Evolutionary conservation across 257 asterid genomes (phyloP), one percentile per base, ranked within the genome.

Genomic region (Asclepias syriaca): DNA sequence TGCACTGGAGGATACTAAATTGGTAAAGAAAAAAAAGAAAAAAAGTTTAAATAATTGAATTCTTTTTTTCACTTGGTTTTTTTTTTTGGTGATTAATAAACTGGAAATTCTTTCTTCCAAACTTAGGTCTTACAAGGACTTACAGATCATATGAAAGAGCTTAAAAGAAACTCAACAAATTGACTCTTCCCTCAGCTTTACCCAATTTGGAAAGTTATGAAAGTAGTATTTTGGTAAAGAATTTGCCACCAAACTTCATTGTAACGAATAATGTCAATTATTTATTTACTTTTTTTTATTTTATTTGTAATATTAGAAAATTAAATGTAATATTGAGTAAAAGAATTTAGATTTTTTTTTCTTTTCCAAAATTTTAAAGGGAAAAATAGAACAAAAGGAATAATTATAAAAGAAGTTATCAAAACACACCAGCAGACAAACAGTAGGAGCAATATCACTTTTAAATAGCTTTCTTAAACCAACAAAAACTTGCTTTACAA

Each of bases 51-150:
- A 43, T 58, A 64, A 18, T 22, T 24, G 14, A 12, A 40, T 46
- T 56, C 65, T 13, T 39, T 9, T 0, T 54, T 15, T 43, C 5
- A 40, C 37, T 43, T 69, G 13, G 12, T 37, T 14, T 43, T 12
- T 48, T 13, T 21, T 54, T 70, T n/a, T 48, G 15, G 34, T 24
- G 27, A 54, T 56, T 59, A 65, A 32, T 34, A 34, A 37, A 27
- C 46, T 63, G 48, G 11, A 65, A 34, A 34, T 24, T 10, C 8
- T 21, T 66, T 21, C 8, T 34, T 32, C 21, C 60, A 19, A 66
- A 55, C 5, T 70, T 70, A 90, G 96, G 90, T 82, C 10, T 81
- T 90, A 51, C 83, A 78, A 64, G 89, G 82, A 65, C 90, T 90
- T 69, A 69, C 81, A 59, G 79, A 76, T 46, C 88, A 78, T n/a